Base-by-base conservation (phyloP, 225 moss, liverwort and hornwort genomes). In the Climacium dendroides region DNA sequence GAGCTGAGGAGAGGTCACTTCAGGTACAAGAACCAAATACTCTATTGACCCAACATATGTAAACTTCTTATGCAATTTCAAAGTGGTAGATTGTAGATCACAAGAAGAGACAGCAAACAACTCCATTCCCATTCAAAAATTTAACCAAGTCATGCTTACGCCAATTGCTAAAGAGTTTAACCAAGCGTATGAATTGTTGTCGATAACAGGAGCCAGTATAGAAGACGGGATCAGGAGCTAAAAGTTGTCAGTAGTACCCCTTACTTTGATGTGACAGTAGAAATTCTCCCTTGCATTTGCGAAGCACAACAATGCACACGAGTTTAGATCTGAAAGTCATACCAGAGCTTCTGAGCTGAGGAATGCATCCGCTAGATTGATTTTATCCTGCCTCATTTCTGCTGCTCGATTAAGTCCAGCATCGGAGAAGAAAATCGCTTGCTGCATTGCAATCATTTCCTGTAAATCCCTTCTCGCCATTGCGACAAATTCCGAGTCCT, bases 401-500 rank as follows among this genome's bases (percentile, higher is more conserved):
- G 91, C 90, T 71, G 96, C 92, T 85, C 97, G 95, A 69, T 92
- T 87, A 45, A 96, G 92, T 69, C 96, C 95, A 74, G 93, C 95
- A 85, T 96, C 96, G 70, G 97, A 89, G 85, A 78, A 98, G 85
- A 96, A 94, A 54, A 94, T 90, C 70, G 71, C 88, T 92, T 94
- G 93, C 81, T 85, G 78, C 86, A 94, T 81, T 79, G 87, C 83
- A 81, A 88, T 34, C 57, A 84, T 62, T 53, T 79, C 71, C 61
- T 88, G 84, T 79, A 72, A 88, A 53, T 84, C 50, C 32, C 78
- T 60, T 69, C 84, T 88, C 35, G 60, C 41, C 79, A 94, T 50
- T 66, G 85, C 71, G 74, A 85, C 45, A 74, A 77, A 86, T 39
- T 34, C 39, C 16, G 23, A 86, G 34, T 63, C 85, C 67, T 66